phyloP scores from a whole-genome alignment of 257 asterid genomes.

The Leptodermis oblonga region DNA sequence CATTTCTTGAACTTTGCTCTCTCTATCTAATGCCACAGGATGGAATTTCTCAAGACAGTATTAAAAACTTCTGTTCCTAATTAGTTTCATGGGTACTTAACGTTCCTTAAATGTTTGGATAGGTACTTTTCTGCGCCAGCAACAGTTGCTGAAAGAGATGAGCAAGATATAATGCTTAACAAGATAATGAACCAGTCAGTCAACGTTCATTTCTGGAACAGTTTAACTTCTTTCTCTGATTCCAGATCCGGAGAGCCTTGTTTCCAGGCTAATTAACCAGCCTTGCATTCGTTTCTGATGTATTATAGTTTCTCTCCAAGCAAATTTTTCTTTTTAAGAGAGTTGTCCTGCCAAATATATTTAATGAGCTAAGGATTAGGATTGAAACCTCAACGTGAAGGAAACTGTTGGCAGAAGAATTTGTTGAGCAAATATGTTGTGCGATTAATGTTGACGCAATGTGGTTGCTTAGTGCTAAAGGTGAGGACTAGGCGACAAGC shows the following conservation, averaged over 20 bases:
- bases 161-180: conserved; percentile 47
- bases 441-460: not conserved
- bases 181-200: conserved; percentile 44
- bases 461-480: not conserved
- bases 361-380: not conserved
- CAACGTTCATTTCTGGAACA: conserved; percentile 74
- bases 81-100: not conserved
- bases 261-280: conserved; percentile 51
- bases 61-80: no score
- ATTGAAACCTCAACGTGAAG: not conserved
- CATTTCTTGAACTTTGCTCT: not conserved
- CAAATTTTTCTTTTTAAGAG: not conserved
- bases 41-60: not conserved
- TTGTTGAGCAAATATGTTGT: not conserved
- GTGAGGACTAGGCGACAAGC: not conserved
- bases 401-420: not conserved
- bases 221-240: conserved; percentile 70
- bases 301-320: conserved; percentile 26
- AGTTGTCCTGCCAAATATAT: not conserved
- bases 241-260: conserved; percentile 74
- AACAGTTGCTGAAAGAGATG: conserved; percentile 42
- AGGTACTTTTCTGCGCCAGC: conserved; percentile 73
- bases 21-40: no score
- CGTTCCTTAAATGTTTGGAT: conserved; percentile 9
- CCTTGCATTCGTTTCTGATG: conserved; percentile 61